Percentiles rank a stretch among this genome's conserved stretches.
Conservation (phyloP, 352 stramenopile genomes). For the Phytopythium mirpurense region DNA sequence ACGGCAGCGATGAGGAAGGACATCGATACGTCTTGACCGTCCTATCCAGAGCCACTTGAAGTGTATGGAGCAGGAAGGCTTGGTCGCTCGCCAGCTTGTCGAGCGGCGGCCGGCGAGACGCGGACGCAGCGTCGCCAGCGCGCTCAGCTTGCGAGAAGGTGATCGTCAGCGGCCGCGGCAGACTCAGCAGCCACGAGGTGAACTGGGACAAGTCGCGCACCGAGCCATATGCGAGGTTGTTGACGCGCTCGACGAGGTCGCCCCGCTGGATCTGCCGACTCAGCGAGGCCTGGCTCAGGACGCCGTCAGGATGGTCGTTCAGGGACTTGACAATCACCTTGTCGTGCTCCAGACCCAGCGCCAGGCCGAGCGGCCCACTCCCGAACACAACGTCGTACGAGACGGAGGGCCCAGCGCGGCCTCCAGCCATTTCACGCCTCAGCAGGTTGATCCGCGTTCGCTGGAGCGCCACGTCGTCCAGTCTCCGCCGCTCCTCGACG, state of each 20-base stretch:
- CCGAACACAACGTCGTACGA: constrained; percentile 66
- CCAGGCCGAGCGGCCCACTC: constrained; percentile 66
- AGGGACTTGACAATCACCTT: constrained; percentile 76
- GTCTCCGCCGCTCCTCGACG: constrained; percentile 19
- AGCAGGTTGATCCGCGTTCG: constrained; percentile 21
- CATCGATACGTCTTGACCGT: constrained; percentile 36
- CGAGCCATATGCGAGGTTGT: constrained; percentile 52
- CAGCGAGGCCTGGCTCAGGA: constrained; percentile 63
- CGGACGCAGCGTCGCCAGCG: constrained; percentile 1
- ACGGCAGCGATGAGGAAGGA: constrained; percentile 28
- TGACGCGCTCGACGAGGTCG: constrained; percentile 74
- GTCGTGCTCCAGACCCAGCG: constrained; percentile 58
- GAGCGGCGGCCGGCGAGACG: constrained; percentile 14
- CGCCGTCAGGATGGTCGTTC: constrained; percentile 61
- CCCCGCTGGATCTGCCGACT: constrained; percentile 52
- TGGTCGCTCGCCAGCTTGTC: constrained; percentile 18
- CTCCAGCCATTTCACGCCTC: constrained; percentile 14
- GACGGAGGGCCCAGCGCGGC: constrained; percentile 8
- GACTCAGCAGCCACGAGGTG: constrained; percentile 55
- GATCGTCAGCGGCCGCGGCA: constrained; percentile 64
- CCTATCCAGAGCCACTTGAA: constrained; percentile 4
- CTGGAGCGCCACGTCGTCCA: constrained; percentile 25
- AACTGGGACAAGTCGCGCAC: constrained; percentile 79
- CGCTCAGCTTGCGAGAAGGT: constrained; percentile 42
- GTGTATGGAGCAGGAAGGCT: constrained; percentile 12